Percentiles rank a stretch among this genome's conserved stretches.
Evolutionary conservation across 352 stramenopile species (phyloP).

Genomic region (Globisporangium radiosum): DNA sequence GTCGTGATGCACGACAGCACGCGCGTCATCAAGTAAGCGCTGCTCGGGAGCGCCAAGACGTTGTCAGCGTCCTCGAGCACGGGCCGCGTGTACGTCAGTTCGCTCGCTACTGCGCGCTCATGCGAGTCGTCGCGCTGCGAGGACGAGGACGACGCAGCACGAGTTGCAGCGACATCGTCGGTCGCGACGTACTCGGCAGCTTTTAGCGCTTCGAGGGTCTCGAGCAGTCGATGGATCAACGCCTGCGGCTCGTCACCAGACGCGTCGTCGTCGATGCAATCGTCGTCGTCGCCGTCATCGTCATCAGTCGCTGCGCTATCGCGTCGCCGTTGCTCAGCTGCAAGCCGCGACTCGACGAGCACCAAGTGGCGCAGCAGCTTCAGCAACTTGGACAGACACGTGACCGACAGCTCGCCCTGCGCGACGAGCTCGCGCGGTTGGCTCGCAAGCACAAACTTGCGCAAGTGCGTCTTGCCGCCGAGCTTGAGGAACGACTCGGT

Average conservation of each 20-base stretch:
- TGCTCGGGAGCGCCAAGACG: constrained; percentile 31
- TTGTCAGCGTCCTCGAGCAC: constrained; percentile 45
- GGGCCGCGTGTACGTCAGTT: constrained; percentile 29
- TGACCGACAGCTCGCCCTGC: constrained; percentile 41
- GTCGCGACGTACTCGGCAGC: constrained; percentile 10
- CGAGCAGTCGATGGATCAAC: constrained; percentile 37
- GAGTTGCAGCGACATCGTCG: too few species aligned
- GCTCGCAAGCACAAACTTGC: constrained; percentile 41
- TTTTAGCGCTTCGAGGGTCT: constrained; percentile 31
- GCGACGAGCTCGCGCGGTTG: constrained; percentile 25
- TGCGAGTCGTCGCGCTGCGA: neutral
- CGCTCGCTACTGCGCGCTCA: constrained; percentile 12
- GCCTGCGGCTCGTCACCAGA: constrained; percentile 18
- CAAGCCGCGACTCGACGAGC: constrained; percentile 34
- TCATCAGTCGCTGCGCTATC: neutral
- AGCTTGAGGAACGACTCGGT: constrained; percentile 63
- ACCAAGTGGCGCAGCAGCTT: constrained; percentile 70
- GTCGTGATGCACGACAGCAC: constrained; percentile 46
- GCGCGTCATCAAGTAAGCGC: constrained; percentile 53
- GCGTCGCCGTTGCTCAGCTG: neutral
- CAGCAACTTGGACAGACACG: constrained; percentile 67
- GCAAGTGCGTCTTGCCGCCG: constrained; percentile 46
- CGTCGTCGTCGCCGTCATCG: constrained; percentile 16
- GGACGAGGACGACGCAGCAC: neutral
- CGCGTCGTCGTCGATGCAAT: neutral